Conservation (phyloP, 2,329 filamentous ascomycete genomes). For the Ophiostoma sp. region DNA sequence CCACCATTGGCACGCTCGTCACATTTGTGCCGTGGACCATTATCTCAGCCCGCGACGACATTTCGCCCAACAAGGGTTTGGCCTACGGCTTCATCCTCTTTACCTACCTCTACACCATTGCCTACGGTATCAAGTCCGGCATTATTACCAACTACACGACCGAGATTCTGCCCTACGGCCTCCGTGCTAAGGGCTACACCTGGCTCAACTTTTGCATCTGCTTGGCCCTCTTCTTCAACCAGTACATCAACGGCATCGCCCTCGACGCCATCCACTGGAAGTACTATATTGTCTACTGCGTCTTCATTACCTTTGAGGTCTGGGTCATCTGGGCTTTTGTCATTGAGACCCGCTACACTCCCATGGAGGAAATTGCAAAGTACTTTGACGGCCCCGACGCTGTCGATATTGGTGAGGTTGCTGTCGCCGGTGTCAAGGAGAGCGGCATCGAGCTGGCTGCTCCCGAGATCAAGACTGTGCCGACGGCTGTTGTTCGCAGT, state of each 20-base stretch:
- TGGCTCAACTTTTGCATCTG: background rate
- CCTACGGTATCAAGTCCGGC: constrained; percentile 14
- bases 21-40: background rate
- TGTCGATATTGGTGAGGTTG: constrained; percentile 4
- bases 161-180: constrained; percentile 14
- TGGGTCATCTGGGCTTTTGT: constrained; percentile 18
- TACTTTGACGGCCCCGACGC: background rate
- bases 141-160: constrained; percentile 5
- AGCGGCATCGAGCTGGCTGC: constrained; percentile 21
- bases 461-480: background rate
- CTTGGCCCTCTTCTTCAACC: constrained; percentile 7
- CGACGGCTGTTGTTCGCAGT: background rate
- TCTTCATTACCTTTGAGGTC: background rate
- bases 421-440: constrained; percentile 9
- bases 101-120: constrained; percentile 13
- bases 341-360: constrained; percentile 11
- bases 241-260: constrained; percentile 1
- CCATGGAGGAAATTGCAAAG: constrained; percentile 9
- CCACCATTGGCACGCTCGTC: background rate
- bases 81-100: background rate
- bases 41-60: background rate
- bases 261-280: constrained; percentile 13
- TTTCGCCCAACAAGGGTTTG: background rate
- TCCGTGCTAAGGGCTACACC: constrained; percentile 8
- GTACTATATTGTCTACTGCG: constrained; percentile 11